These are phyloP conservation scores for Adansonia madagascariensis DNA, from an alignment of 441 rosid genomes.

Conservation along the genomic window DNA sequence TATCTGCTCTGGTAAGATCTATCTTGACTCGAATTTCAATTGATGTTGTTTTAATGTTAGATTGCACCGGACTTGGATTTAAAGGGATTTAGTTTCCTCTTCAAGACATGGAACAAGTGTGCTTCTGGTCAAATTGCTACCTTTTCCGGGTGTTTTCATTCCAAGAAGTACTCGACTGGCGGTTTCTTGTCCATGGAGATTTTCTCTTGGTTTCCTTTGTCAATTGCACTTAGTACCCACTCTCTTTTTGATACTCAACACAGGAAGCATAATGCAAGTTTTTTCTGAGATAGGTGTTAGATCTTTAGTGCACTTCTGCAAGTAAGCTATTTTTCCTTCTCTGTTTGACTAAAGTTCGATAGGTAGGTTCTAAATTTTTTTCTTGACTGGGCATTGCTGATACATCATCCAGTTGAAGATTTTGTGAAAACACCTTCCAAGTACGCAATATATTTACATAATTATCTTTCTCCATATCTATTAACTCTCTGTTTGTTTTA, in stretches of 20 bases:
- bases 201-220: constrained; percentile 78
- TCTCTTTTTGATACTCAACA: constrained; percentile 48
- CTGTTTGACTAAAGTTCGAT: neutral
- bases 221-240: constrained; percentile 82
- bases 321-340: constrained; percentile 35
- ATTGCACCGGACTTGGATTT: constrained; percentile 56
- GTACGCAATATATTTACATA: constrained; percentile 30
- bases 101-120: constrained; percentile 72
- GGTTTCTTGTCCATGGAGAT: constrained; percentile 71
- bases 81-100: constrained; percentile 39
- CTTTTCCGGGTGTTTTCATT: constrained; percentile 66
- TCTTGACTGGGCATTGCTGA: constrained; percentile 44
- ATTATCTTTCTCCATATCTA: neutral
- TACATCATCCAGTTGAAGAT: constrained; percentile 45
- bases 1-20: neutral
- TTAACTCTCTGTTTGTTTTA: neutral
- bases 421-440: constrained; percentile 43
- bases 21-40: neutral
- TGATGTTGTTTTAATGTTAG: constrained; percentile 44
- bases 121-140: constrained; percentile 66
- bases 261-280: constrained; percentile 67
- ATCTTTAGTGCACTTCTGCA: constrained; percentile 50
- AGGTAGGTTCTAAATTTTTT: neutral
- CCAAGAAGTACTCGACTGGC: constrained; percentile 94
- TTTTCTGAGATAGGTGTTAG: constrained; percentile 62